Evolutionary conservation across 2,329 filamentous ascomycete species (phyloP).

Genomic region (Fusarium sp.): DNA sequence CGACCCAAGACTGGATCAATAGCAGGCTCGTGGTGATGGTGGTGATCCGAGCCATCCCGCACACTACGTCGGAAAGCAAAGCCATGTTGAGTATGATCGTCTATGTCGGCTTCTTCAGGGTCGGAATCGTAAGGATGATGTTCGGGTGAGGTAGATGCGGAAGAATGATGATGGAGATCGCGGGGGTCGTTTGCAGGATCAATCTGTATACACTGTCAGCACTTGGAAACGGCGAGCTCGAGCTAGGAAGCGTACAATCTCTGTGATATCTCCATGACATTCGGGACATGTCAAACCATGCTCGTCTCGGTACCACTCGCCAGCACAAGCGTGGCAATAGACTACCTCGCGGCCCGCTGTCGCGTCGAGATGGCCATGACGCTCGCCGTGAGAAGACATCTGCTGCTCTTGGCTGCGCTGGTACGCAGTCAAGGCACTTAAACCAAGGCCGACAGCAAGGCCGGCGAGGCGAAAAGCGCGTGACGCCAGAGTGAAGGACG

Average conservation of each 20-base stretch:
- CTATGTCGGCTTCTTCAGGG: conserved; percentile 69
- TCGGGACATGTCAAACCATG: conserved; percentile 76
- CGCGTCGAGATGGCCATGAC: conserved; percentile 60
- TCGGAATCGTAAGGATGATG: conserved; percentile 58
- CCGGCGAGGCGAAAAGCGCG: conserved; percentile 65
- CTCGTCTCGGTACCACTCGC: conserved; percentile 83
- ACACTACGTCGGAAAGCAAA: conserved; percentile 55
- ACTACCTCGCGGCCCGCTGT: conserved; percentile 74
- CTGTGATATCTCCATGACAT: conserved; percentile 83
- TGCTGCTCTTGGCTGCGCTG: conserved; percentile 58
- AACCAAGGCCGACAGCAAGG: conserved; percentile 68
- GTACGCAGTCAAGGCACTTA: conserved; percentile 67
- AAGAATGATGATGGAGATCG: conserved; percentile 46
- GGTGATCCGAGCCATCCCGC: conserved; percentile 42
- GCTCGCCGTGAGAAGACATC: conserved; percentile 50
- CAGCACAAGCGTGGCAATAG: conserved; percentile 83
- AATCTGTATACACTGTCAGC: conserved; percentile 55
- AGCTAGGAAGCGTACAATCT: conserved; percentile 74
- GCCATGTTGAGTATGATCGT: conserved; percentile 60
- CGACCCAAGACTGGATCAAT: conserved; percentile 54
- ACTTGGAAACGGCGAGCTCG: not conserved
- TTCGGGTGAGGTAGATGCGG: conserved; percentile 48
- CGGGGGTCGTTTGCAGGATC: conserved; percentile 72
- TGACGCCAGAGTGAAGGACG: conserved; percentile 63
- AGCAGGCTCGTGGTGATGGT: conserved; percentile 47